phyloP scores from a whole-genome alignment of 2,329 filamentous ascomycete species.

The Exserohilum turcica region DNA sequence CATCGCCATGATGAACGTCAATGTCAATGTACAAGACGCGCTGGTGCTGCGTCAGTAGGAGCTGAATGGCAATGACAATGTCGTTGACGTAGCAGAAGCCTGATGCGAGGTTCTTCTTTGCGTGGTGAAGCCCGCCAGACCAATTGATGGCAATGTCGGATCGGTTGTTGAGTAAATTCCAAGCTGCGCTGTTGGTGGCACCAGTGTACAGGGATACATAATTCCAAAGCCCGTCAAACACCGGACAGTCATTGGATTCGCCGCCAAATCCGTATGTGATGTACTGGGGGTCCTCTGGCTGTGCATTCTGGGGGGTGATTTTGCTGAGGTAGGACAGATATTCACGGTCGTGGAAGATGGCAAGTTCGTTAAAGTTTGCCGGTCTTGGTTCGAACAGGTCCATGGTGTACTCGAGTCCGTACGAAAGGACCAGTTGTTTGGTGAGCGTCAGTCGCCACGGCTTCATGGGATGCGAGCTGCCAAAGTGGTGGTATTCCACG shows the following conservation, averaged over 20 bases:
- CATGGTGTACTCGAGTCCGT: conserved; percentile 97
- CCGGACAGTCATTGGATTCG: conserved; percentile 76
- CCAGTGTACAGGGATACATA: conserved; percentile 95
- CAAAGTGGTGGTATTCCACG: conserved; percentile 97
- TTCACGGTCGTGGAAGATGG: conserved; percentile 82
- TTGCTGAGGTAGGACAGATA: conserved; percentile 83
- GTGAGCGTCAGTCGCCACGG: conserved; percentile 95
- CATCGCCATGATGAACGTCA: conserved; percentile 89
- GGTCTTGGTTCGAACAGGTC: conserved; percentile 85
- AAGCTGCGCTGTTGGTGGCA: conserved; percentile 85
- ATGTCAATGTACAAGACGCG: conserved; percentile 95
- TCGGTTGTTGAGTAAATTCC: conserved; percentile 83
- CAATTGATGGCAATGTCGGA: conserved; percentile 97
- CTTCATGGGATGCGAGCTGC: conserved; percentile 97
- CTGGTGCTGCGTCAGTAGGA: conserved; percentile 79
- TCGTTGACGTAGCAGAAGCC: conserved; percentile 99
- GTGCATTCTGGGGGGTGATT: conserved; percentile 56
- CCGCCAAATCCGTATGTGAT: conserved; percentile 81
- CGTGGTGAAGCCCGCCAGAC: conserved; percentile 95
- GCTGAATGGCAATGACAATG: conserved; percentile 90
- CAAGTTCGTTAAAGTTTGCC: conserved; percentile 86
- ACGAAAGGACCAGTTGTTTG: conserved; percentile 91
- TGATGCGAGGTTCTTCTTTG: conserved; percentile 89
- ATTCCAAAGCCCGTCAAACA: conserved; percentile 94
- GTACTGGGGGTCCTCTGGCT: conserved; percentile 49